These are phyloP conservation scores for Pezicula carpinea DNA, from an alignment of 2,329 filamentous ascomycete genomes.

Conservation along the genomic window DNA sequence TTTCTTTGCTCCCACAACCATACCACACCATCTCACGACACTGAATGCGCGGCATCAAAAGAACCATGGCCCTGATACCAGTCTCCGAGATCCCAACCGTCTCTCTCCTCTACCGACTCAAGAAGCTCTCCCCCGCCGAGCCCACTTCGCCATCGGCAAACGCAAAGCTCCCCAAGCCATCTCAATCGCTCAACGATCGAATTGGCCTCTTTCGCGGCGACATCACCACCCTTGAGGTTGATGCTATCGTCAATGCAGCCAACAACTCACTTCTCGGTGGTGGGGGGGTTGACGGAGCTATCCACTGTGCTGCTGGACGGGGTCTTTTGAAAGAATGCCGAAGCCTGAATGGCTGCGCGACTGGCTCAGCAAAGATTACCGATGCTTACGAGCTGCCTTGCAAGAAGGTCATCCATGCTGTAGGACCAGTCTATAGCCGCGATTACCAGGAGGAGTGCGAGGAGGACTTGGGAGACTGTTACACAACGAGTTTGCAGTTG, in stretches of 20 bases:
- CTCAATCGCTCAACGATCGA: conserved; percentile 60
- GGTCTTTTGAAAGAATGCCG: conserved; percentile 65
- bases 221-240: conserved; percentile 74
- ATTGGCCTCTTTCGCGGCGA: conserved; percentile 70
- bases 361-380: conserved; percentile 81
- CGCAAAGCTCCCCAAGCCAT: conserved; percentile 30
- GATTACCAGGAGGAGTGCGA: conserved; percentile 36
- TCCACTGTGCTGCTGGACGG: conserved; percentile 76
- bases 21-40: not conserved
- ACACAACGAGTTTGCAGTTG: conserved; percentile 66
- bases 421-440: conserved; percentile 71
- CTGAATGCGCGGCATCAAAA: conserved; percentile 17
- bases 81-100: conserved; percentile 27
- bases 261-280: conserved; percentile 76
- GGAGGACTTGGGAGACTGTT: conserved; percentile 56
- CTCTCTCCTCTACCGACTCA: conserved; percentile 26
- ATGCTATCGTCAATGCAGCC: conserved; percentile 90
- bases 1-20: not conserved
- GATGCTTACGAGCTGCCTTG: conserved; percentile 70
- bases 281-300: conserved; percentile 86
- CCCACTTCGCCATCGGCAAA: conserved; percentile 13
- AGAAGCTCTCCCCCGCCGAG: conserved; percentile 21
- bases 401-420: conserved; percentile 80
- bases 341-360: conserved; percentile 66
- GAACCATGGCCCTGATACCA: conserved; percentile 22